Conservation (phyloP, 2,329 filamentous ascomycete species). For the Apiospora hydei region DNA sequence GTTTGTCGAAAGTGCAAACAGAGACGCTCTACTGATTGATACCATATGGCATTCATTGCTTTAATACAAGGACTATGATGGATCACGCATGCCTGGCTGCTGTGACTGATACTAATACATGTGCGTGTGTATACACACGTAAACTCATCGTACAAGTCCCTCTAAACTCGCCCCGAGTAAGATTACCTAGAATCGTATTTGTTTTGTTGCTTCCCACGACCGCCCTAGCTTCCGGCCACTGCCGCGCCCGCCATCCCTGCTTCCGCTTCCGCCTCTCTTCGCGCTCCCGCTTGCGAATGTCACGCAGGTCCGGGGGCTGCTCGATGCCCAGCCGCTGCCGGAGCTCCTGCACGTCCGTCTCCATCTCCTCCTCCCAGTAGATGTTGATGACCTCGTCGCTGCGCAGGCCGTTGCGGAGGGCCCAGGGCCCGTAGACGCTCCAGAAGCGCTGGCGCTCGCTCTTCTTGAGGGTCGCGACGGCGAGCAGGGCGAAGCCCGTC, state of each 20-base stretch:
- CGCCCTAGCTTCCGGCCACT: constrained; percentile 10
- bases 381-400: constrained; percentile 89
- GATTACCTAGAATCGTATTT: not conserved
- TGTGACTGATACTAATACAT: constrained; percentile 23
- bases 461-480: constrained; percentile 84
- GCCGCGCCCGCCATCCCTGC: constrained; percentile 27
- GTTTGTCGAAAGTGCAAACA: constrained; percentile 17
- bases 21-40: constrained; percentile 29
- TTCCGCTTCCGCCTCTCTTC: constrained; percentile 73
- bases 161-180: not conserved
- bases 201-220: not conserved
- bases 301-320: constrained; percentile 84
- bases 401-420: constrained; percentile 79
- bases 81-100: constrained; percentile 16
- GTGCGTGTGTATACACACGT: constrained; percentile 24
- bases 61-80: constrained; percentile 30
- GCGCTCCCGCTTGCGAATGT: constrained; percentile 74
- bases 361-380: constrained; percentile 95
- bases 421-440: constrained; percentile 86
- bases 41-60: constrained; percentile 32
- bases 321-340: constrained; percentile 82
- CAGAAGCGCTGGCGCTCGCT: constrained; percentile 81
- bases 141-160: constrained; percentile 19
- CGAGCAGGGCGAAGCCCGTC: constrained; percentile 86
- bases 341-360: constrained; percentile 81